Base-by-base conservation (phyloP, 805 yeast genomes). In the Wickerhamiella sergipiensis region DNA sequence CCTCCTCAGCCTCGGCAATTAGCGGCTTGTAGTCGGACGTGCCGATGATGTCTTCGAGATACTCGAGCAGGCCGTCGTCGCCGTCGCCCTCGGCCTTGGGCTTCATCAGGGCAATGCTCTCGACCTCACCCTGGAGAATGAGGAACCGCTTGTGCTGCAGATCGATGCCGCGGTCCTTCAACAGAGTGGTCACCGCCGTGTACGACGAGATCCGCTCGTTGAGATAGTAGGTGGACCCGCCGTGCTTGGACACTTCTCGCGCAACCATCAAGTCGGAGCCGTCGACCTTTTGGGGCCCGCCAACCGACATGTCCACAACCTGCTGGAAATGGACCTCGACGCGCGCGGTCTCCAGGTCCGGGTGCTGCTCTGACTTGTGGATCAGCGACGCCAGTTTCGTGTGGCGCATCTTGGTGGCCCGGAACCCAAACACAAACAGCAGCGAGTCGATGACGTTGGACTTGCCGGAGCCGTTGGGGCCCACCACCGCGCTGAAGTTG, bases 381-480 rank as follows among this genome's bases (percentile, higher is more conserved):
- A 92, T 92, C 61, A 92, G 73, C 52, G 89, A 96, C 1, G 92
- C 80, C n/a, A 92, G 67, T 62, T 88, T 90, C 1, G 90, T 85
- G 59, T 92, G 99, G 62, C 99, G 81, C 96, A 92, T 88, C 64
- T 94, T 92, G 63, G 80, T 79, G 0, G 98, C 97, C 52, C 97
- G 73, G 68, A 92, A 92, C 0, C 99, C 99, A 70, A 92, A 92
- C 1, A 94, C 98, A 66, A 92, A 92, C 33, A 94, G 75, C 74
- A 92, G 80, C 5, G 97, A 87, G 65, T 94, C 98, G 65, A 92
- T 92, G 56, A 92, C 97, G 62, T 94, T 92, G 15, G 97, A 89
- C 67, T 92, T 92, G 2, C 99, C 99, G 12, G 95, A 84, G 8
- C 99, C 99, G 65, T 92, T 92, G 5, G 98, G 98, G 0, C 99